Base-by-base conservation (phyloP, 441 rosid genomes). In the Dalechampia spathulata region DNA sequence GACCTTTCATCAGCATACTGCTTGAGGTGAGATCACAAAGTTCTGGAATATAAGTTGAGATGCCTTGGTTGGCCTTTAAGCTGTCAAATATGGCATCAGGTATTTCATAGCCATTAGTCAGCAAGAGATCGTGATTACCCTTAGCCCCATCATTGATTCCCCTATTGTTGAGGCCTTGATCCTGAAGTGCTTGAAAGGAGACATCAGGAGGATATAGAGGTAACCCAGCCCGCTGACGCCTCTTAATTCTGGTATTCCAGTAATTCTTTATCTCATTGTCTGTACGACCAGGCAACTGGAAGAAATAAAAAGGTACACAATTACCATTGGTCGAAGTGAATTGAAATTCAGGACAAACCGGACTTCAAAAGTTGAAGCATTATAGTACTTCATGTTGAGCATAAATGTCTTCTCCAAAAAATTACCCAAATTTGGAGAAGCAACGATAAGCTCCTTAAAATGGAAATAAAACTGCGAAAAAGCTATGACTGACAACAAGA, bases 191-290 rank as follows among this genome's bases (percentile, higher is more conserved):
- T 64, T 81, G 90, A 58, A 71, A 70, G 69, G 81, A 78, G 61
- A 80, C 64, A 64, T 84, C 96, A 26, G 95, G 86, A 60, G 99
- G 97, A 77, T 93, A 93, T 61, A 90, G 93, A 13, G 99, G 97
- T 55, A 93, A 81, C 13, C 96, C 97, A 67, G 96, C 99, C 52
- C 94, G 84, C 55, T 83, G 97, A 26, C 88, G 89, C 63, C 99
- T 80, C 77, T 93, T 93, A 61, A 90, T 84, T 56, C 97, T 78
- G 13, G 99, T 93, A 72, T 93, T 93, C 99, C 99, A 93, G 62
- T 93, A 93, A 75, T 93, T 93, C 72, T 93, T 93, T 74, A 93
- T 90, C 83, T 93, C 99, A 65, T 93, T 93, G 78, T 93, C 99
- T 42, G 97, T 93, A 53, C 97, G 95, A 48, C 97, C 99, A 60